Base-by-base conservation (phyloP, 805 yeast genomes). In the Suhomyces vadensis region DNA sequence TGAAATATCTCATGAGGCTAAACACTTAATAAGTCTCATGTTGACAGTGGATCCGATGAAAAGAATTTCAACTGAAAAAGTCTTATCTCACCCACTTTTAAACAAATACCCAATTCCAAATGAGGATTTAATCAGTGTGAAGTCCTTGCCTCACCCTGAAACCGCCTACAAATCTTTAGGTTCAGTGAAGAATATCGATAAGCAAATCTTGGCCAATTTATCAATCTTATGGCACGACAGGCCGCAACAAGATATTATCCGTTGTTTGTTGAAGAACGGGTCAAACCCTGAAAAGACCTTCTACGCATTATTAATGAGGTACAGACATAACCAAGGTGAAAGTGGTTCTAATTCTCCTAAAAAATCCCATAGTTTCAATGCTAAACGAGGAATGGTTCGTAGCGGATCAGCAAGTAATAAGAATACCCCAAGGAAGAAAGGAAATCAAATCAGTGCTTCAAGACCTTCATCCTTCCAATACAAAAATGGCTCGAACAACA, bases 51-150 rank as follows among this genome's bases (percentile, higher is more conserved):
- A 87, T 55, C 96, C 97, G 5, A 71, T 67, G 22, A 74, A 78
- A 52, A 77, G 97, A 67, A 77, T 88, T 26, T 72, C 80, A 37
- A 87, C 94, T 5, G 77, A 77, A 19, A 76, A 78, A 39, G 84
- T 90, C 17, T 67, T 87, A 37, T 56, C 63, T 31, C 88, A 83
- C 63, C 79, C 81, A 8, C 70, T 83, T 44, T 58, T 81, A 42
- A 53, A 49, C 38, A 79, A 78, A 58, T 78, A 79, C 52, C 81
- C 81, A 5, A 69, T 70, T 42, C 68, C 73, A 8, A 65, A 68
- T 46, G 71, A 71, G 54, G 77, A 73, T 52, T 66, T 71, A 44
- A 74, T 58, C 49, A 67, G 61, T 67, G 74, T 68, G 25, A 67
- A 64, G 45, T 67, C 73, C 31, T 69, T 79, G 48, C 84, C 84